Percentiles rank a stretch among this genome's conserved stretches.
These are phyloP conservation scores for Lentinula aciculospora DNA, from an alignment of 768 basidiomycete species.

Conservation along the genomic window DNA sequence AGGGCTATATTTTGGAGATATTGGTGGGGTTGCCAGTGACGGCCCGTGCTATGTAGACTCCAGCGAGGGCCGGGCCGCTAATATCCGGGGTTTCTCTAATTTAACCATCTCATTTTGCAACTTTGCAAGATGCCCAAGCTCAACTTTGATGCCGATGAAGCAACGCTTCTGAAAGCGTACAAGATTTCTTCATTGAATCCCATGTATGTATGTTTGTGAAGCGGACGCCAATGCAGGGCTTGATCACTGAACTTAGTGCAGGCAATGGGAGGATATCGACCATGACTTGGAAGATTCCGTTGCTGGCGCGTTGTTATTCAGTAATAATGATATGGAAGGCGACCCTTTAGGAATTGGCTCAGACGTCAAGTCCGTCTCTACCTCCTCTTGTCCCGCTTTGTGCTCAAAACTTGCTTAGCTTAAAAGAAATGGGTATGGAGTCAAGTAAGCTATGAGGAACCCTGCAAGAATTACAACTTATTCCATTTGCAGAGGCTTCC, in stretches of 20 bases:
- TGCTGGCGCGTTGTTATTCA: constrained; percentile 56
- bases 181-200: constrained; percentile 75
- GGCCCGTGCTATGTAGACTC: no score
- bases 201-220: constrained; percentile 39
- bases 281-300: constrained; percentile 77
- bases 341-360: constrained; percentile 79
- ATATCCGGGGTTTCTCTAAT: no score
- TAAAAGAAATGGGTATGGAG: constrained; percentile 69
- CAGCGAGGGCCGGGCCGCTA: no score
- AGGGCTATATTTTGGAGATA: no score
- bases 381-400: neutral
- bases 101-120: neutral
- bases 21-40: no score
- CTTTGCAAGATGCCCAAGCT: constrained; percentile 45
- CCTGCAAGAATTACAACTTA: neutral
- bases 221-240: constrained; percentile 2
- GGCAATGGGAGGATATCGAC: constrained; percentile 88
- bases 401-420: constrained; percentile 28
- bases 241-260: constrained; percentile 22
- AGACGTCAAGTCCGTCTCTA: constrained; percentile 46
- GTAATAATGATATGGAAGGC: constrained; percentile 52
- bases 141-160: constrained; percentile 75
- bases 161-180: constrained; percentile 81
- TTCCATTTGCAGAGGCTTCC: constrained; percentile 52
- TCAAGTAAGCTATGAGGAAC: constrained; percentile 44